Conservation (phyloP, 176 grass and related monocot species). For the Ananas comosus region DNA sequence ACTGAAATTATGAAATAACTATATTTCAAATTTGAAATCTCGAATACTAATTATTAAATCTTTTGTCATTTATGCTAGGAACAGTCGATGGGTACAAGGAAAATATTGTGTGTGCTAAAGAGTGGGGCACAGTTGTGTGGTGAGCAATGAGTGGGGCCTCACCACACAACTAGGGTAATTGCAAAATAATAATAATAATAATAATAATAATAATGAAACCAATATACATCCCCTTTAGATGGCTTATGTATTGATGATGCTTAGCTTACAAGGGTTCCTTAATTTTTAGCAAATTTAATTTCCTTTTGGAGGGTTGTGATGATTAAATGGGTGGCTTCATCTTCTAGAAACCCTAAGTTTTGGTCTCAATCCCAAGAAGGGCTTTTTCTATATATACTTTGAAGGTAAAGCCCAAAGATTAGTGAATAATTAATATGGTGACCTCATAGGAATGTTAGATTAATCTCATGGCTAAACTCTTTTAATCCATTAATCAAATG, state of each 20-base stretch:
- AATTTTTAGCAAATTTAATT: neutral
- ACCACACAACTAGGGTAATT: slow-evolving; percentile 10
- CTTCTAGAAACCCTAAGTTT: slow-evolving; percentile 18
- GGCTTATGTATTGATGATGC: slow-evolving; percentile 14
- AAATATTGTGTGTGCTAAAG: neutral
- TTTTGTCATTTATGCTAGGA: no score
- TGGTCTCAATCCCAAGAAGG: slow-evolving; percentile 23
- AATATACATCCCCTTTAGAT: neutral
- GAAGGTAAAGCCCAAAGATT: slow-evolving; percentile 9
- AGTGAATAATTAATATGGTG: no score
- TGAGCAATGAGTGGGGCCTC: neutral
- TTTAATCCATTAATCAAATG: no score
- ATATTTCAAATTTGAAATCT: no score
- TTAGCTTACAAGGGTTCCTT: slow-evolving; percentile 19
- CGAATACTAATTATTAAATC: no score
- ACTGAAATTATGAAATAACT: no score
- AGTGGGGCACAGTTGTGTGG: neutral
- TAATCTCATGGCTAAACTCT: no score
- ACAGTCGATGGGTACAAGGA: no score
- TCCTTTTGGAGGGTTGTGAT: no score
- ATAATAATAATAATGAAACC: slow-evolving; percentile 23
- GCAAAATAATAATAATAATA: no score
- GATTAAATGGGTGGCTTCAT: slow-evolving; percentile 3
- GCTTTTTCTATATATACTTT: slow-evolving; percentile 10
- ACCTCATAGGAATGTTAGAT: no score